Base-by-base conservation (phyloP, 2,329 filamentous ascomycete species). In the Aaosphaeria arxii region DNA sequence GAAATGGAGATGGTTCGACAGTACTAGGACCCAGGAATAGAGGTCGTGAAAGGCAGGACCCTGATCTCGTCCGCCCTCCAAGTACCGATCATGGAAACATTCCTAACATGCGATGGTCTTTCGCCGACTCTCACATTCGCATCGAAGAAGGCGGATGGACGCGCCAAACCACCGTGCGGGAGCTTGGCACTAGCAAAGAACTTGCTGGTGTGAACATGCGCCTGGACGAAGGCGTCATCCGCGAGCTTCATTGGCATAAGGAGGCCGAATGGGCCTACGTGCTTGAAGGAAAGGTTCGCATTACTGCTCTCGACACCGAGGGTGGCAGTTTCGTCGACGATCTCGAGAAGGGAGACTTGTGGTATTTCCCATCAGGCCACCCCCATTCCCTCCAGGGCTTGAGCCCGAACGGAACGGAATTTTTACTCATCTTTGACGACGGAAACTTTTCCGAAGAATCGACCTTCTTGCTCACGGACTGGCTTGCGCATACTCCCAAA, bases 171-270 rank as follows among this genome's bases (percentile, higher is more conserved):
- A 88, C 85, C 4, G 71, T 84, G 11, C 78, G 82, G 31, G 84
- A 87, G 68, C 75, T 88, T 3, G 77, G 80, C 31, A 79, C 79
- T 6, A 86, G 83, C 56, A 77, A 82, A n/a, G 85, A 89, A 63
- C 78, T 91, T 40, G 87, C 87, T 2, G 83, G 84, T 38, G 87
- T 90, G 46, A 89, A 91, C 66, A 91, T 91, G 87, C 81, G 87
- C 7, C 80, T 91, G 3, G 86, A 85, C 36, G 72, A 82, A 53
- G 86, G 86, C 33, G 87, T 85, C 31, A 88, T 88, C 57, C 84
- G 87, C 30, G 87, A 91, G 66, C 76, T 91, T 6, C 87, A 91
- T 63, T 91, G 87, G 87, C 87, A 91, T 74, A 88, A 87, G 58
- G 85, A 89, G 65, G 86, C 85, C 35, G 87, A 91, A 62, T 90